Evolutionary conservation across 306 rosid genomes (phyloP), one percentile per base, ranked within the genome.

Genomic region (Canavalia ensiformis): DNA sequence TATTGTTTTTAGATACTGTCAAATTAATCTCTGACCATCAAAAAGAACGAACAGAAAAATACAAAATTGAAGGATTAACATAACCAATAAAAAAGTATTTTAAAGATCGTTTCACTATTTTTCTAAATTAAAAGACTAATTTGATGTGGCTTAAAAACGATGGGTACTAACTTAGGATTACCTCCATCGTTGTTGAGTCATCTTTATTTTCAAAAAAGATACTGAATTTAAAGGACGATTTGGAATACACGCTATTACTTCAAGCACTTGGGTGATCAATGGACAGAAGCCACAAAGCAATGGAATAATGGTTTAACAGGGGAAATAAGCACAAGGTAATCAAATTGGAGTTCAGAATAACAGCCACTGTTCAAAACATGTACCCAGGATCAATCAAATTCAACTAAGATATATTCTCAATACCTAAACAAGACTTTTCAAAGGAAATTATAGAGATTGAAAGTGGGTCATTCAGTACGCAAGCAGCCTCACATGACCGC

Each of bases 291-390:
- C 49, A 37, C 69, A 3, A 12, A 35, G 37, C 13, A 63, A 60
- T 29, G 11, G 47, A 63, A 35, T 2, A 13, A 64, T 64, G 49
- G 68, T 63, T 63, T 37, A 63, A 63, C 0, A 30, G 4, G 28
- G 45, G 69, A 63, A 39, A n/a, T 18, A 66, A 25, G 33, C 52
- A 42, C 13, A 41, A 66, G 52, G 39, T 28, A 25, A 68, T 68
- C 5, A 64, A 64, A 64, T 37, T 44, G 8, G 9, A 58, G 35
- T 25, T 69, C 33, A 52, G 52, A 59, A 74, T 9, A 65, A 65
- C 44, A 63, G 13, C 25, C 18, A 30, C 64, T 6, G 65, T 51
- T 82, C 60, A 70, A 74, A 74, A 77, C 74, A 74, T 41, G 49
- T 54, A 9, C 28, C 46, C 65, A 34, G 47, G 50, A 63, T 49